A percentile compares a stretch with the other conserved stretches of the same genome.
phyloP scores from a whole-genome alignment of 2,329 filamentous ascomycete genomes.

The Pseudopyricularia cyperi region DNA sequence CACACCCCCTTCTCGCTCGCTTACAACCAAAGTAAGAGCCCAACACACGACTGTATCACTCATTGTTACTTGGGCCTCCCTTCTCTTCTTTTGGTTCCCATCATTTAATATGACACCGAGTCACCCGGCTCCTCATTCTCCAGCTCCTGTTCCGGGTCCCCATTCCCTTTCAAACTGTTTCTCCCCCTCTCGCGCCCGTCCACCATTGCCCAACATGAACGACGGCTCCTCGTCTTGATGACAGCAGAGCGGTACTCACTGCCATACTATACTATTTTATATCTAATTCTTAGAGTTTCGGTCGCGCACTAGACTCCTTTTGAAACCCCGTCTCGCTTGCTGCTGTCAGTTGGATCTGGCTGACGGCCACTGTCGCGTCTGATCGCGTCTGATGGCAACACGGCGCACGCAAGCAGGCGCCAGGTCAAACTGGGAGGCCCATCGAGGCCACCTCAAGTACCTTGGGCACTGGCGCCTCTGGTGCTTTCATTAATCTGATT shows the following conservation, averaged over 20 bases:
- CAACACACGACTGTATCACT: too few species aligned
- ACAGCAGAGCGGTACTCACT: not conserved
- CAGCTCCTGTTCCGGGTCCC: not conserved
- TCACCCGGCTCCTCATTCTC: too few species aligned
- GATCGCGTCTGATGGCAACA: not conserved
- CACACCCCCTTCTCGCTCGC: too few species aligned
- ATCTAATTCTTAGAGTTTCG: too few species aligned
- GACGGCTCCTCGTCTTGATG: not conserved
- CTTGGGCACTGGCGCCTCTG: not conserved
- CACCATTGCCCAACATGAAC: not conserved
- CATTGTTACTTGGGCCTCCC: too few species aligned
- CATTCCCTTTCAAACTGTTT: not conserved
- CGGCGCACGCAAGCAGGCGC: not conserved
- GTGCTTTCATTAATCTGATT: not conserved
- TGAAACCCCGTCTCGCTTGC: not conserved
- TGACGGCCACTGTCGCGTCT: not conserved
- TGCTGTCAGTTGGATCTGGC: not conserved
- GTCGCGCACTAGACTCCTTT: too few species aligned
- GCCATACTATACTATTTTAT: not conserved
- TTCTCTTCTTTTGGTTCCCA: too few species aligned
- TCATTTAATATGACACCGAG: too few species aligned
- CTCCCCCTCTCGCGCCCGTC: not conserved
- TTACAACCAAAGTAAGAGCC: too few species aligned
- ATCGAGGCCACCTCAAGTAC: not conserved
- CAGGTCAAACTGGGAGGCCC: not conserved